Percentiles rank a stretch among this genome's conserved stretches.
phyloP scores from a whole-genome alignment of 2,329 filamentous ascomycete species.

The Calonectria ilicicola region DNA sequence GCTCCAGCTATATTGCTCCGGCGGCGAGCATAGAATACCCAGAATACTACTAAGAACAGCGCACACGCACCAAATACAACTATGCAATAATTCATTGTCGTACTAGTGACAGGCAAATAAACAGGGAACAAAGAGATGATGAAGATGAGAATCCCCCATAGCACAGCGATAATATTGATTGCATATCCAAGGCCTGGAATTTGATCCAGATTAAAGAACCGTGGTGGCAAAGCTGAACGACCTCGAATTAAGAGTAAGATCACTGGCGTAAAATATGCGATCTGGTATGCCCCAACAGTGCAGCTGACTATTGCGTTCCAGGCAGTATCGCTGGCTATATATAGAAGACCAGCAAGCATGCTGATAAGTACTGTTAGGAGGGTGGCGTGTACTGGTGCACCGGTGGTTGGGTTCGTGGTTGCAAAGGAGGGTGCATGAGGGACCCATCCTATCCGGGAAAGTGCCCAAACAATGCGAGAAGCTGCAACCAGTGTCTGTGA shows the following conservation, averaged over 20 bases:
- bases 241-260: not conserved
- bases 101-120: not conserved
- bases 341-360: not conserved
- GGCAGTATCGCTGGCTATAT: not conserved
- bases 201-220: not conserved
- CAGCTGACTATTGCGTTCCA: slow-evolving; percentile 3
- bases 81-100: not conserved
- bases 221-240: not conserved
- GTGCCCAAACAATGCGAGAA: not conserved
- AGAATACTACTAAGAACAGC: not conserved
- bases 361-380: not conserved
- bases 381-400: not conserved
- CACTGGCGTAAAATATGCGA: not conserved
- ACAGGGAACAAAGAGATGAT: not conserved
- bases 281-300: not conserved
- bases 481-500: not conserved
- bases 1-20: not conserved
- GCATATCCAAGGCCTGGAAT: not conserved
- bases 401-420: not conserved
- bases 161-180: not conserved
- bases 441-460: not conserved
- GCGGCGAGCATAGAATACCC: not conserved
- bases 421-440: not conserved
- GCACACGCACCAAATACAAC: not conserved
- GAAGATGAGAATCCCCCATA: not conserved